phyloP scores from a whole-genome alignment of 495 filamentous ascomycete genomes.

The Achaetomiella virescens region DNA sequence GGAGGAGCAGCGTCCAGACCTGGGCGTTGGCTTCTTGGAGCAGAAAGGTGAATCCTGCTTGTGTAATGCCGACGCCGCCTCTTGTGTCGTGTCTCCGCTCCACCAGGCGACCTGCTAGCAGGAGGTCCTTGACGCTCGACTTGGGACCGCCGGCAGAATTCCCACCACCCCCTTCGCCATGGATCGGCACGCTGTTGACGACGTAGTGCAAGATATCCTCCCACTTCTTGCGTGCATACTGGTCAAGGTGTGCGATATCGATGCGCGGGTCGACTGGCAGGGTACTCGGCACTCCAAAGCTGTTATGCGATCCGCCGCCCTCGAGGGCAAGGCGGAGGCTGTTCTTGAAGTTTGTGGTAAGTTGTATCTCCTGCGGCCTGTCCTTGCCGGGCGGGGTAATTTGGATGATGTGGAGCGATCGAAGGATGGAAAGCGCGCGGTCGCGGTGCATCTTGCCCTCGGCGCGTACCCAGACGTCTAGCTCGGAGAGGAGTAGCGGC shows the following conservation, averaged over 20 bases:
- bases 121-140: constrained; percentile 71
- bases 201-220: constrained; percentile 94
- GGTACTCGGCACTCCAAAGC: constrained; percentile 78
- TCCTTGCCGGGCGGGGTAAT: constrained; percentile 50
- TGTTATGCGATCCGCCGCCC: constrained; percentile 75
- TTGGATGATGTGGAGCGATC: constrained; percentile 73
- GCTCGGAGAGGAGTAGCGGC: constrained; percentile 65
- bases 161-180: constrained; percentile 25
- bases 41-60: constrained; percentile 88
- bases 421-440: constrained; percentile 71
- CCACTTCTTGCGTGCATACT: constrained; percentile 84
- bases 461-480: constrained; percentile 77
- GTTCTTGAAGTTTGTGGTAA: constrained; percentile 67
- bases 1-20: constrained; percentile 89
- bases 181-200: constrained; percentile 52
- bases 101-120: constrained; percentile 75
- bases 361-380: constrained; percentile 56
- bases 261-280: constrained; percentile 52
- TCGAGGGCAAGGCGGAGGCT: constrained; percentile 79
- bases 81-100: constrained; percentile 50
- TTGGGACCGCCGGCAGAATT: constrained; percentile 49
- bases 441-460: constrained; percentile 72
- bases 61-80: constrained; percentile 63
- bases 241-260: constrained; percentile 66
- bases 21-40: constrained; percentile 93